phyloP scores from a whole-genome alignment of 768 basidiomycete genomes.

The Leccinum fibrillosum region DNA sequence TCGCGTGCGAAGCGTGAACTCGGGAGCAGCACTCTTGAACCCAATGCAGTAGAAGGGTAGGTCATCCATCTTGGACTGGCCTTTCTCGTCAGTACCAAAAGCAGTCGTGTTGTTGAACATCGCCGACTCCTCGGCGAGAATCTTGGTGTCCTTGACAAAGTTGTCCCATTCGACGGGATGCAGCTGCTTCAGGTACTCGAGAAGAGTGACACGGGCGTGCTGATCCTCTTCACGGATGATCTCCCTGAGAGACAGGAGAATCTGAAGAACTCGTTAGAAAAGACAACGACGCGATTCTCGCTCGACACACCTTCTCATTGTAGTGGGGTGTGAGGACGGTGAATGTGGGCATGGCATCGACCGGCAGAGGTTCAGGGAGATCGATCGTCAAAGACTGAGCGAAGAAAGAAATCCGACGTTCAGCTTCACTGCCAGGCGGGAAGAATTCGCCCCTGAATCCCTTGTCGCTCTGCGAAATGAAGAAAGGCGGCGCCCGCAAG shows the following conservation, averaged over 20 bases:
- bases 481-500: conserved; percentile 94
- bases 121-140: conserved; percentile 92
- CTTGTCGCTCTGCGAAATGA: conserved; percentile 93
- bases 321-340: conserved; percentile 98
- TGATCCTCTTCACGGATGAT: conserved; percentile 99
- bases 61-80: conserved; percentile 80
- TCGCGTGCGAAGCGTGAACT: conserved; percentile 96
- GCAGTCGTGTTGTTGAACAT: conserved; percentile 78
- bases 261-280: conserved; percentile 43
- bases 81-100: conserved; percentile 79
- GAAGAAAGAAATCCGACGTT: conserved; percentile 98
- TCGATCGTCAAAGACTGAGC: conserved; percentile 96
- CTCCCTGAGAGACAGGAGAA: conserved; percentile 91
- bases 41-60: conserved; percentile 98
- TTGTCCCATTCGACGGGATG: conserved; percentile 99
- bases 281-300: background rate
- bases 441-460: conserved; percentile 87
- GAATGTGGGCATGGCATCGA: conserved; percentile 99
- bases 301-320: conserved; percentile 78
- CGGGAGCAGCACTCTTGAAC: conserved; percentile 97
- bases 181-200: conserved; percentile 98
- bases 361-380: conserved; percentile 88
- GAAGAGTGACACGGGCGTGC: conserved; percentile 91
- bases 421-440: conserved; percentile 91
- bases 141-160: conserved; percentile 99